Evolutionary conservation across 768 basidiomycete species (phyloP).

Genomic region (Harrya chromipes): DNA sequence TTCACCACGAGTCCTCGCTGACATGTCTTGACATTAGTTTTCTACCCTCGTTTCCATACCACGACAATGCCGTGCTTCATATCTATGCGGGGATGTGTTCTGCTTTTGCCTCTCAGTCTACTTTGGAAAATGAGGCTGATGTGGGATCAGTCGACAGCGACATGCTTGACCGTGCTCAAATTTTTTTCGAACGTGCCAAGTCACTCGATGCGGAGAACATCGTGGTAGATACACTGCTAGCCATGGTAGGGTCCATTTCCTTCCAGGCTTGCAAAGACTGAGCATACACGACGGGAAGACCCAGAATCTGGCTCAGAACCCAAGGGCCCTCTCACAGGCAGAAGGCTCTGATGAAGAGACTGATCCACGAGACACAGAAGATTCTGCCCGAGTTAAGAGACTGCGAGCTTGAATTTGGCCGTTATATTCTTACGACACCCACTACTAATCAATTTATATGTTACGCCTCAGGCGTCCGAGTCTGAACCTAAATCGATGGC

Average conservation of each 20-base stretch:
- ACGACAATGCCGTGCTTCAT: slow-evolving; percentile 76
- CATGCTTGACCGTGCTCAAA: slow-evolving; percentile 47
- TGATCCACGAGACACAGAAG: background rate
- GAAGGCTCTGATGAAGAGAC: slow-evolving; percentile 39
- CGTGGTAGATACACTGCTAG: slow-evolving; percentile 51
- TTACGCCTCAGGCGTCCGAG: slow-evolving; percentile 46
- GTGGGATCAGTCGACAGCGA: slow-evolving; percentile 34
- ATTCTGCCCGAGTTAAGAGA: slow-evolving; percentile 10
- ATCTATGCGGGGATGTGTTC: slow-evolving; percentile 78
- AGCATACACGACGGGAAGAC: slow-evolving; percentile 9
- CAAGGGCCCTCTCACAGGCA: slow-evolving; percentile 4
- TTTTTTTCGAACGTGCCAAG: slow-evolving; percentile 63
- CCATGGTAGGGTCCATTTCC: slow-evolving; percentile 40
- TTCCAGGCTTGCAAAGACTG: background rate
- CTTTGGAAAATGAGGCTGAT: slow-evolving; percentile 2
- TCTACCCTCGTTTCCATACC: slow-evolving; percentile 84
- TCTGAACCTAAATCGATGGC: slow-evolving; percentile 76
- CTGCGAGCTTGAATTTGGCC: slow-evolving; percentile 10
- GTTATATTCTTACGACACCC: background rate
- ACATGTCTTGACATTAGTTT: slow-evolving; percentile 47
- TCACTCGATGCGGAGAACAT: slow-evolving; percentile 55
- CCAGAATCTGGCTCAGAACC: slow-evolving; percentile 23
- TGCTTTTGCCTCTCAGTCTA: slow-evolving; percentile 55
- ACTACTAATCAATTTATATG: background rate
- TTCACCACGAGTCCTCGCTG: background rate